Base-by-base conservation (phyloP, 2,329 filamentous ascomycete species). In the Microsporum canis region DNA sequence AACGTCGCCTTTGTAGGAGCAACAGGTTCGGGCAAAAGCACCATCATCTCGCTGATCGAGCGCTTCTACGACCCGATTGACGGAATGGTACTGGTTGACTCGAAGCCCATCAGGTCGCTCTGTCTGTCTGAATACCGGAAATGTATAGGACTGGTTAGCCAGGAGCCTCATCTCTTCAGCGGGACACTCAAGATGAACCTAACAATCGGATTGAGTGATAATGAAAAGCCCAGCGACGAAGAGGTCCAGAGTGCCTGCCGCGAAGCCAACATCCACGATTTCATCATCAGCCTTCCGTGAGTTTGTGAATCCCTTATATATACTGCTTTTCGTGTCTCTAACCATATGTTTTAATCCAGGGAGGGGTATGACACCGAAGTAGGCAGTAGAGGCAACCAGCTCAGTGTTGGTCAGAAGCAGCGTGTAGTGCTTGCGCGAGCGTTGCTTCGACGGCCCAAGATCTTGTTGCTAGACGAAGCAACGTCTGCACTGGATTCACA, bases 11-110 rank as follows among this genome's bases (percentile, higher is more conserved):
- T 80, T 14, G 85, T 91, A 3, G 88, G 87, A 7, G 82, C 87
- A n/a, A 90, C 87, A 0, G 87, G 87, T 6, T 86, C 87, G 0
- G 88, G 88, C 63, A 90, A 90, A 72, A 88, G 85, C 0, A 87
- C 85, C 0, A 74, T 90, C 31, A 89, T 87, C 0, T 78, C 90
- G 0, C 86, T 87, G 0, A 76, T 90, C 0, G 89, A 90, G 79
- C 84, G 88, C 23, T 89, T 90, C 75, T 76, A 90, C n/a, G 85
- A 88, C 68, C 82, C 85, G 0, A 74, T 78, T 7, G 80, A 82
- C 4, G 87, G 87, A 7, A 81, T 73, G 12, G 84, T 90, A 63
- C 70, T 77, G 62, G 86, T 91, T 63, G 88, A 91, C 66, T 87
- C 86, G 0, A 65, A 88, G 6, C 87, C 91, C 68, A 88, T 89